Evolutionary conservation across 768 basidiomycete species (phyloP).

Genomic region (Lepiota subincarnata): DNA sequence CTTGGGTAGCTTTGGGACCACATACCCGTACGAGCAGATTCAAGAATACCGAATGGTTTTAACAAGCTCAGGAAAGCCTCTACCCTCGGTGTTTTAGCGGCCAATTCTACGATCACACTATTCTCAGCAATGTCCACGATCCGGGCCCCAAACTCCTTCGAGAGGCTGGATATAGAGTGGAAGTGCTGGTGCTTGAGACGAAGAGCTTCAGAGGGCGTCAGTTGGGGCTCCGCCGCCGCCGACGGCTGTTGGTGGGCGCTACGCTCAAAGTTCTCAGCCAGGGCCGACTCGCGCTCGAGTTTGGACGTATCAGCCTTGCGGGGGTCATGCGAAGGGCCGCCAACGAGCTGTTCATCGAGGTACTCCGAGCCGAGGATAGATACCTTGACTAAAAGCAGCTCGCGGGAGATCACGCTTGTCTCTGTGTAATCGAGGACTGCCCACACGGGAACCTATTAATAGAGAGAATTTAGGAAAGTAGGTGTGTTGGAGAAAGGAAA

Average conservation of each 20-base stretch:
- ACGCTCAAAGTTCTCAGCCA: slow-evolving; percentile 79
- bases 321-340: slow-evolving; percentile 81
- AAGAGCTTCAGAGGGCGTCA: slow-evolving; percentile 79
- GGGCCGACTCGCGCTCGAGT: slow-evolving; percentile 61
- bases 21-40: slow-evolving; percentile 90
- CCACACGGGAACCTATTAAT: slow-evolving; percentile 91
- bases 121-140: slow-evolving; percentile 95
- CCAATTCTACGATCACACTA: slow-evolving; percentile 91
- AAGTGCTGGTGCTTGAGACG: slow-evolving; percentile 87
- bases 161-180: slow-evolving; percentile 79
- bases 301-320: slow-evolving; percentile 47
- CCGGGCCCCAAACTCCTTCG: slow-evolving; percentile 86
- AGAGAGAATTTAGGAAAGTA: not conserved
- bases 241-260: slow-evolving; percentile 35
- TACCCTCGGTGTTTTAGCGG: slow-evolving; percentile 87
- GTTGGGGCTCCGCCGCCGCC: slow-evolving; percentile 20
- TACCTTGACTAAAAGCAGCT: slow-evolving; percentile 92
- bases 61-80: slow-evolving; percentile 90
- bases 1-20: slow-evolving; percentile 1
- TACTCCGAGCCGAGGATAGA: slow-evolving; percentile 98
- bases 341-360: slow-evolving; percentile 84
- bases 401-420: slow-evolving; percentile 86
- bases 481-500: not conserved
- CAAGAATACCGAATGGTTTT: slow-evolving; percentile 93
- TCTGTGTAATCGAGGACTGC: slow-evolving; percentile 97